Percentiles rank a stretch among this genome's conserved stretches.
phyloP scores from a whole-genome alignment of 306 rosid species.

The Lablab purpureus region DNA sequence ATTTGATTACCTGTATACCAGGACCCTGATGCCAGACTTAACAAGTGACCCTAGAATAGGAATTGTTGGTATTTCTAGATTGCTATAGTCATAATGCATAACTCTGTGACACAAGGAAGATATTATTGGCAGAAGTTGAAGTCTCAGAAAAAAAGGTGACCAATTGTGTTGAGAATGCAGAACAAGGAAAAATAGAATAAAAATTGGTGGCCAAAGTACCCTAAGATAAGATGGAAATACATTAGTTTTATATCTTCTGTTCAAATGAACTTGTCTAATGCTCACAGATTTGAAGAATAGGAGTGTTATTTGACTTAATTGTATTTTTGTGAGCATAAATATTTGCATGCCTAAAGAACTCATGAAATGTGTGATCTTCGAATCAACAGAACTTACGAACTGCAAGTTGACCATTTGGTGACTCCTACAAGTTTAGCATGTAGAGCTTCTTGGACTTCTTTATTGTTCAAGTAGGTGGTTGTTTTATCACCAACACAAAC shows the following conservation, averaged over 20 bases:
- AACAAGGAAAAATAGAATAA: not conserved
- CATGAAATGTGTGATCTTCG: not conserved
- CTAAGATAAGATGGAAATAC: not conserved
- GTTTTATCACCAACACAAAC: conserved; percentile 70
- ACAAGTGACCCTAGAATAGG: conserved; percentile 47
- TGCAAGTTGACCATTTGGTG: conserved; percentile 61
- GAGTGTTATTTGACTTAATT: no score
- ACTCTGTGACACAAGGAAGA: conserved; percentile 24
- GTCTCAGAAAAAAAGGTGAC: not conserved
- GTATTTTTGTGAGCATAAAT: not conserved
- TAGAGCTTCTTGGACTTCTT: conserved; percentile 67
- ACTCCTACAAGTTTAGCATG: conserved; percentile 73
- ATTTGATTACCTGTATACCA: conserved; percentile 51
- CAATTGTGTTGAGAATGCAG: not conserved
- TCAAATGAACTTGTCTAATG: not conserved
- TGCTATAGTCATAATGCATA: conserved; percentile 38
- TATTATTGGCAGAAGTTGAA: not conserved
- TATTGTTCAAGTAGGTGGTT: conserved; percentile 58
- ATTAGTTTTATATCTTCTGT: not conserved
- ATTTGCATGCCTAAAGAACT: not conserved
- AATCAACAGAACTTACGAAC: conserved; percentile 51
- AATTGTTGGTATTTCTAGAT: conserved; percentile 46
- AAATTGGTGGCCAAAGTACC: not conserved
- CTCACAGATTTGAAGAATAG: not conserved
- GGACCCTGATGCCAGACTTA: conserved; percentile 48